Evolutionary conservation across 164 flowering plant species (phyloP).

Genomic region (Platanus orientalis): DNA sequence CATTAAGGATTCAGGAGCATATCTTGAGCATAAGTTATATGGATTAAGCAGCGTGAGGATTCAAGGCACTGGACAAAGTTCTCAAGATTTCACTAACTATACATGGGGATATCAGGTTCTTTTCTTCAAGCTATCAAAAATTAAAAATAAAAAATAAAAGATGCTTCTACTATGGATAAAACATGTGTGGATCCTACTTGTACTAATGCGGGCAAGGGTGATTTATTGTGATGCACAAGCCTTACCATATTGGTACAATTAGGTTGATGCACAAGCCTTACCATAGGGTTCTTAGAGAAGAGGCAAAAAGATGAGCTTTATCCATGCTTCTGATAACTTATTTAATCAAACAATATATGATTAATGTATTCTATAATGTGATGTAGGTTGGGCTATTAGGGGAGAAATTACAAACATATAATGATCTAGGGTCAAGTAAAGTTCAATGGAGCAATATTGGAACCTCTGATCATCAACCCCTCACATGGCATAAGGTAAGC

Average conservation of each 20-base stretch:
- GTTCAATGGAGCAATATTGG: constrained; percentile 31
- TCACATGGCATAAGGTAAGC: constrained; percentile 52
- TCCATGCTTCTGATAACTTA: neutral
- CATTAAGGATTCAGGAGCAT: constrained; percentile 58
- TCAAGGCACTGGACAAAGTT: constrained; percentile 6
- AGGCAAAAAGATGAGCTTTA: neutral
- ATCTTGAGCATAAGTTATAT: constrained; percentile 40
- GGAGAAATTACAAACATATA: constrained; percentile 31
- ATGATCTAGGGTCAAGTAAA: constrained; percentile 10
- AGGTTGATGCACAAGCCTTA: too few relatives aligned
- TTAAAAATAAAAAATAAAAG: neutral
- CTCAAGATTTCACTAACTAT: constrained; percentile 21
- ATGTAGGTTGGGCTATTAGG: constrained; percentile 44
- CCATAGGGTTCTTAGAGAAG: neutral
- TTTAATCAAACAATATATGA: neutral
- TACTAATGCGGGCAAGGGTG: neutral
- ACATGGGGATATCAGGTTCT: constrained; percentile 76
- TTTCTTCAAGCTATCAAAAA: neutral
- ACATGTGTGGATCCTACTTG: too few relatives aligned
- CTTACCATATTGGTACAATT: too few relatives aligned
- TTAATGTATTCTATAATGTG: neutral
- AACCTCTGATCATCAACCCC: constrained; percentile 21
- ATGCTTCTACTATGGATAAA: neutral
- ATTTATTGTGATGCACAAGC: too few relatives aligned
- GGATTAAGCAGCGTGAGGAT: constrained; percentile 41